Conservation (phyloP, 2,329 filamentous ascomycete species). For the Dactylellina sp. region DNA sequence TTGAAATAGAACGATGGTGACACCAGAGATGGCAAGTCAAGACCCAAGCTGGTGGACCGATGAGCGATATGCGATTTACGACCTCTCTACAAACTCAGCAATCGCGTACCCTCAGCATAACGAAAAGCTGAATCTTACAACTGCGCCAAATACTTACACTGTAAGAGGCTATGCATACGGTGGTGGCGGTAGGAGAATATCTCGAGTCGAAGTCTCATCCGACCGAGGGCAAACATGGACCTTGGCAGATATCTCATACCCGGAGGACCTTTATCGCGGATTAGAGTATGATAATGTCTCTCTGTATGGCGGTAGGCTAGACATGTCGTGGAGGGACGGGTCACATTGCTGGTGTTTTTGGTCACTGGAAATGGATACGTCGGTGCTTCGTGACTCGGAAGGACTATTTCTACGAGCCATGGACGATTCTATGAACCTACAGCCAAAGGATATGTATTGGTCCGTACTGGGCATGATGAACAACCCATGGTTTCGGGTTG, state of each 20-base stretch:
- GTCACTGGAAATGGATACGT: slow-evolving; percentile 75
- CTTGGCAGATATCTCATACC: slow-evolving; percentile 81
- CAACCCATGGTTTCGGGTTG: slow-evolving; percentile 90
- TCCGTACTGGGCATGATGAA: slow-evolving; percentile 97
- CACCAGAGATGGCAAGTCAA: slow-evolving; percentile 71
- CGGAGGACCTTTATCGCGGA: slow-evolving; percentile 84
- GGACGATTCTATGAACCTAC: slow-evolving; percentile 88
- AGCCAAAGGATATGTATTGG: slow-evolving; percentile 96
- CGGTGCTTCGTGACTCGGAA: slow-evolving; percentile 72
- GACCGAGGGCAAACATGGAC: slow-evolving; percentile 85
- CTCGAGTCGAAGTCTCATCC: slow-evolving; percentile 82
- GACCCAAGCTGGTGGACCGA: slow-evolving; percentile 83
- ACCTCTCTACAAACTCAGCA: slow-evolving; percentile 87
- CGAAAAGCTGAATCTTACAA: slow-evolving; percentile 68
- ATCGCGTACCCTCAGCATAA: slow-evolving; percentile 83
- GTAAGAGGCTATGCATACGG: slow-evolving; percentile 80
- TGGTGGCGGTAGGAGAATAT: slow-evolving; percentile 85
- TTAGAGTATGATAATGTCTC: slow-evolving; percentile 69
- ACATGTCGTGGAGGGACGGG: slow-evolving; percentile 83
- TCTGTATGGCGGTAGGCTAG: slow-evolving; percentile 80
- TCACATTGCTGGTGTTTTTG: slow-evolving; percentile 95
- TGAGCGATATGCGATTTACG: slow-evolving; percentile 91
- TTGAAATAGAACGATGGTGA: slow-evolving; percentile 75
- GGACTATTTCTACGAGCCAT: slow-evolving; percentile 86
- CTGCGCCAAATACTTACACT: slow-evolving; percentile 21